Conservation (phyloP, 164 flowering plant genomes). For the Stephania cephalantha region DNA sequence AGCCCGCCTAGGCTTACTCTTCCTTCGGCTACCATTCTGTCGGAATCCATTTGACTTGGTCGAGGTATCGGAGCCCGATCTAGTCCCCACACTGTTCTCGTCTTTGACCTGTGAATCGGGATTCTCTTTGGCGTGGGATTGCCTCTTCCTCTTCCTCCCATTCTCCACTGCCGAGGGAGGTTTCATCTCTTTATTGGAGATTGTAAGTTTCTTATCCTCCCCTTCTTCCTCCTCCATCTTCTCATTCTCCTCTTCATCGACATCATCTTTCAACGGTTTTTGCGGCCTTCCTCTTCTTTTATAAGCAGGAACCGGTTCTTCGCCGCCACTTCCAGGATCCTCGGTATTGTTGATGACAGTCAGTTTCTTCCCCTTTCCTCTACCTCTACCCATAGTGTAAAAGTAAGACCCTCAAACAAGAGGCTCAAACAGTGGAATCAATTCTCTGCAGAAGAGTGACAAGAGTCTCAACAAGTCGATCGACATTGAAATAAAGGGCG, state of each 20-base stretch:
- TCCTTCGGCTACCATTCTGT: slow-evolving; percentile 60
- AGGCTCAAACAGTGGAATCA: slow-evolving; percentile 6
- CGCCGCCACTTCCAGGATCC: slow-evolving; percentile 68
- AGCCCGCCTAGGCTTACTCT: slow-evolving; percentile 76
- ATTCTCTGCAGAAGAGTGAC: slow-evolving; percentile 19
- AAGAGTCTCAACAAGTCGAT: slow-evolving; percentile 2
- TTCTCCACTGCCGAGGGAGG: slow-evolving; percentile 26
- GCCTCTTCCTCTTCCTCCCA: slow-evolving; percentile 54
- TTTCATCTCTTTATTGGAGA: slow-evolving; percentile 31
- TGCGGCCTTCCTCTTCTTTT: slow-evolving; percentile 86
- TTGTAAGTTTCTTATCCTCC: slow-evolving; percentile 23
- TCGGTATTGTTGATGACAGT: slow-evolving; percentile 37
- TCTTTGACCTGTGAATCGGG: slow-evolving; percentile 31
- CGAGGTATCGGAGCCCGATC: slow-evolving; percentile 23
- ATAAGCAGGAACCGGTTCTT: slow-evolving; percentile 53
- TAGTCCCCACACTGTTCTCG: slow-evolving; percentile 31
- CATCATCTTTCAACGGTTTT: slow-evolving; percentile 55
- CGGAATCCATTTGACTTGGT: slow-evolving; percentile 51
- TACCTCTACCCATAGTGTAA: slow-evolving; percentile 67
- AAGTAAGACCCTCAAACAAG: slow-evolving; percentile 3
- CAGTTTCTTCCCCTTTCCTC: slow-evolving; percentile 70
- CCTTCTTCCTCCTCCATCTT: slow-evolving; percentile 47
- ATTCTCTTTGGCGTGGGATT: slow-evolving; percentile 40
- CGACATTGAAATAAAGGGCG: background rate
- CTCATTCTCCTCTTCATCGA: slow-evolving; percentile 51